Evolutionary conservation across 306 rosid species (phyloP), one percentile per base, ranked within the genome.

Genomic region (Leucaena leucocephala): DNA sequence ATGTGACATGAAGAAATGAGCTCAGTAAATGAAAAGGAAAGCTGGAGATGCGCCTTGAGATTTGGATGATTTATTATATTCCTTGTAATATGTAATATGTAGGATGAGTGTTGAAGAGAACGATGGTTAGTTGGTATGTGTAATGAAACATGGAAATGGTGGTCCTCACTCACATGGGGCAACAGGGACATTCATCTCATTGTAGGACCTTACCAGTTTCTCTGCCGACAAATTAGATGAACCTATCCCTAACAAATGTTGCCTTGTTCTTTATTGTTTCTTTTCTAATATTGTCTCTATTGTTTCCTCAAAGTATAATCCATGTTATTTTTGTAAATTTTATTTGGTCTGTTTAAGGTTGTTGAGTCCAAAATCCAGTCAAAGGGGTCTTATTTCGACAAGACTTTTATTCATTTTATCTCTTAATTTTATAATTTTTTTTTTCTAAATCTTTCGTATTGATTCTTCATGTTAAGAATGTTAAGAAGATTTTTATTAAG

Each of bases 181-280:
- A 46, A 59, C 27, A 48, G 36, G 22, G 72, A 22, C 72, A 54
- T 15, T 74, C 48, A 78, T 38, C n/a, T 76, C 17, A 48, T 44
- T 40, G 9, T 16, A 66, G 19, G 35, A 33, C 14, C 11, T 50
- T 50, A 12, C 5, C 45, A 14, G 50, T 58, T 33, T 17, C 68
- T 63, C 83, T 55, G 81, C 83, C 85, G 79, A 79, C 83, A 82
- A 68, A 33, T 61, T 48, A 63, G 74, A 83, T 72, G 50, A 49
- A 46, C 45, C 39, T 46, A 13, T 21, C 39, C 34, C 33, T 59
- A 46, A 76, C 21, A 54, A 75, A 49, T 69, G 54, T 34, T 74
- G 79, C 83, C 78, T 69, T 61, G n/a, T 61, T 82, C 64, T 62
- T 79, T 61, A 1, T 52, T 17, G 58, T 52, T 52, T 52, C 17